These are phyloP conservation scores for Melanogaster broomeanus DNA, from an alignment of 768 basidiomycete species.

Conservation along the genomic window DNA sequence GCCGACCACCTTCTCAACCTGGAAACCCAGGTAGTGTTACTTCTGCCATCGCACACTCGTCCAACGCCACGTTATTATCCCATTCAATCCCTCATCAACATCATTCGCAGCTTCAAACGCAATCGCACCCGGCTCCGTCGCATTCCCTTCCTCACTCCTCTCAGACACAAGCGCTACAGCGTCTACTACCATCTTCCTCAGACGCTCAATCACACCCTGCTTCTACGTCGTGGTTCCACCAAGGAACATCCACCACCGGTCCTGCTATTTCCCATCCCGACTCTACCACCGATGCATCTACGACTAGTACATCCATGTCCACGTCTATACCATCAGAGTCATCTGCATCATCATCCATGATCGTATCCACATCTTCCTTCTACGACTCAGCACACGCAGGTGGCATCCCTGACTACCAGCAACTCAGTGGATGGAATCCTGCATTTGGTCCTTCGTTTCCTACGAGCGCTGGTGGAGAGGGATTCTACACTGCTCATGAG, in stretches of 20 bases:
- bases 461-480: background rate
- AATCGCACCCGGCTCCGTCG: background rate
- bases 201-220: background rate
- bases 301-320: background rate
- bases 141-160: constrained; percentile 2
- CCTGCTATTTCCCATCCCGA: background rate
- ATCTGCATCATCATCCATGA: constrained; percentile 39
- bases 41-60: background rate
- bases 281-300: background rate
- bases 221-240: background rate
- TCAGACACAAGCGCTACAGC: background rate
- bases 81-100: background rate
- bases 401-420: constrained; percentile 41
- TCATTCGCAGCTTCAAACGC: background rate
- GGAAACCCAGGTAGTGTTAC: background rate
- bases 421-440: constrained; percentile 35
- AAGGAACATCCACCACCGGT: background rate
- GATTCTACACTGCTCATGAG: background rate
- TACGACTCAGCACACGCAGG: constrained; percentile 49
- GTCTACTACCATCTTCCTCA: constrained; percentile 1
- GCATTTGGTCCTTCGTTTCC: constrained; percentile 17
- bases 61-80: background rate
- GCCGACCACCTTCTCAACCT: background rate
- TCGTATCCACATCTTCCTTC: constrained; percentile 53
- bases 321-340: background rate